Evolutionary conservation across 2,329 filamentous ascomycete genomes (phyloP), one percentile per base, ranked within the genome.

Genomic region (Ophiobolus disseminans): DNA sequence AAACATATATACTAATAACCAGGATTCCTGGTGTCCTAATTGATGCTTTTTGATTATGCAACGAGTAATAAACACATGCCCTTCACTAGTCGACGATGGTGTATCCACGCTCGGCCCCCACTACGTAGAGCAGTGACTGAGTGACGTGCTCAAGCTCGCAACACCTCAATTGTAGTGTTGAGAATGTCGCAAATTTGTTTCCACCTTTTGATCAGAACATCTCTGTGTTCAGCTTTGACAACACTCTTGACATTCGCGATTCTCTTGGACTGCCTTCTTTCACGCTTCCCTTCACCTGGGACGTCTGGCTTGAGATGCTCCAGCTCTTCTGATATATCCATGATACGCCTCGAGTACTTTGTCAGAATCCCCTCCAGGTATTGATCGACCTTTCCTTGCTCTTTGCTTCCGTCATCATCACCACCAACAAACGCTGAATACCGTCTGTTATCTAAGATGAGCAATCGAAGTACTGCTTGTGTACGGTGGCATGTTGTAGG

Each of bases 401-500:
- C 66, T 57, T 56, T 47, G 53, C 49, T 51, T 43, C 69, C 51
- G 61, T 73, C 69, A 42, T 70, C 66, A 14, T 61, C 62, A 1
- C 65, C 70, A 6, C 60, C 46, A 6, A 69, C 57, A 44, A 73
- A 73, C 2, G 61, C 58, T 13, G 66, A 49, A 44, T 69, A 70
- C 13, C 66, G 55, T 26, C 61, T 61, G 9, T 53, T 48, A 19
- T 68, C 68, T 3, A 73, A 51, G 4, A 62, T 55, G 4, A 72
- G 50, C 13, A 72, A 61, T 11, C 77, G 69, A 3, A 78, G 60
- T 1, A 75, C 75, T 7, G 75, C 75, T 49, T 78, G 75, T 3
- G 77, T 78, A 22, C 75, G 75, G 61, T 78, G 74, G 50, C 76
- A 78, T 26, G 74, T 60, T 14, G 66, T 66, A 23, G 68, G 62